These are phyloP conservation scores for Rosa multiflora DNA, from an alignment of 306 rosid genomes.

Conservation along the genomic window DNA sequence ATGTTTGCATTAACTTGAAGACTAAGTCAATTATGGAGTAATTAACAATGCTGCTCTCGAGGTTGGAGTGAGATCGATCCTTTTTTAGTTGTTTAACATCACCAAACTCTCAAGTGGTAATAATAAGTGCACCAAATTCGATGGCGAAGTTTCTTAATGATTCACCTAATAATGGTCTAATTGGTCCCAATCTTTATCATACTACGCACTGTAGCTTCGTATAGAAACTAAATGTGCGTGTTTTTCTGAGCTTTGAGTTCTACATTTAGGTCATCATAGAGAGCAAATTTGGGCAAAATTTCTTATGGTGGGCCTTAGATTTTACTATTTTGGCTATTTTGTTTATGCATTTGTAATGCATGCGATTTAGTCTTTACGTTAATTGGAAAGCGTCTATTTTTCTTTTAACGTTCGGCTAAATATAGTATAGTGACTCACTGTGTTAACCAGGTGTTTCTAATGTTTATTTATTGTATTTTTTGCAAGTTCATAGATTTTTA, in stretches of 20 bases:
- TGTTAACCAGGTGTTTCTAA: background rate
- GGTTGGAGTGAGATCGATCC: background rate
- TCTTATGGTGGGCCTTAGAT: too few relatives aligned
- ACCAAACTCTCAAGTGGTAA: background rate
- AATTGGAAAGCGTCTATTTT: too few relatives aligned
- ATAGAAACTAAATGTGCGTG: background rate
- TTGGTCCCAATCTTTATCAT: background rate
- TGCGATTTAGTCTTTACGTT: too few relatives aligned
- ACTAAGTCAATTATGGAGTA: slow-evolving; percentile 32
- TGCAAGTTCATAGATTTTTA: too few relatives aligned
- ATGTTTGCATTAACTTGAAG: slow-evolving; percentile 35
- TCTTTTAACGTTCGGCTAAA: too few relatives aligned
- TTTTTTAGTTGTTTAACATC: background rate
- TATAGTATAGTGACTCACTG: background rate
- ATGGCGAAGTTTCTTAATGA: background rate
- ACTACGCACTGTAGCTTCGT: background rate
- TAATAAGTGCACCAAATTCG: slow-evolving; percentile 9
- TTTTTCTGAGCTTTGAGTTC: too few relatives aligned
- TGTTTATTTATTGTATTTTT: background rate
- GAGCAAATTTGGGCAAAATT: too few relatives aligned
- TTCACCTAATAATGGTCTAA: background rate
- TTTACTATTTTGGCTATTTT: too few relatives aligned
- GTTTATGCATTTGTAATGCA: too few relatives aligned
- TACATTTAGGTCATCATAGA: too few relatives aligned
- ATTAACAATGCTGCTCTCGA: slow-evolving; percentile 16